phyloP scores from a whole-genome alignment of 73 alveolate genomes.

The Paramecium primaurelia region DNA sequence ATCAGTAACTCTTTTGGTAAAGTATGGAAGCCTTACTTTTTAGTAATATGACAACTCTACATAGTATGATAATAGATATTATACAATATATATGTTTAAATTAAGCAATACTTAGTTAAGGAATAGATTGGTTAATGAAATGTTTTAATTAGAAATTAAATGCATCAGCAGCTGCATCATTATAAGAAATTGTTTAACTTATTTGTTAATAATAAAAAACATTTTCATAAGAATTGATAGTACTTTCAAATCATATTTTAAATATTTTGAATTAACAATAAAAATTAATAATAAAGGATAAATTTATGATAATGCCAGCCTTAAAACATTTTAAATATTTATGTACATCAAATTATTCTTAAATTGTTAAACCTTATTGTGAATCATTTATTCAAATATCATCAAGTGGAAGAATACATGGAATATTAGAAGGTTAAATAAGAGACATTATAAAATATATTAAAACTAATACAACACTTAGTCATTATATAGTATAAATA shows the following conservation, averaged over 20 bases:
- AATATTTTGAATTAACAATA: background rate
- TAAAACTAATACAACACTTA: background rate
- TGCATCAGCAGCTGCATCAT: background rate
- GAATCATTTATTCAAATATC: background rate
- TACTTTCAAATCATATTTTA: background rate
- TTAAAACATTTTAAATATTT: constrained; percentile 19
- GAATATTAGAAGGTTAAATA: constrained; percentile 13
- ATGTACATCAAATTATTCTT: background rate
- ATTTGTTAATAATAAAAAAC: background rate
- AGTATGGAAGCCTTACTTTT: background rate
- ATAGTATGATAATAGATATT: background rate
- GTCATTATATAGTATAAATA: background rate
- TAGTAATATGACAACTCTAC: background rate
- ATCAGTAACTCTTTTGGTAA: background rate
- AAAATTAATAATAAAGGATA: background rate
- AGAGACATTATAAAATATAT: background rate
- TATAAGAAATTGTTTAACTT: background rate
- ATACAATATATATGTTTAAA: background rate
- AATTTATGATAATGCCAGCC: constrained; percentile 21
- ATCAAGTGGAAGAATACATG: background rate
- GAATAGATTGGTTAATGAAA: background rate
- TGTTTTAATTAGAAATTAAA: background rate
- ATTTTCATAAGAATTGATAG: background rate
- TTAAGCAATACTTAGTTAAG: background rate
- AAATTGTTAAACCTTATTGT: background rate